Evolutionary conservation across 139 green algal genomes (phyloP).

Genomic region (Picocystis salinarum): DNA sequence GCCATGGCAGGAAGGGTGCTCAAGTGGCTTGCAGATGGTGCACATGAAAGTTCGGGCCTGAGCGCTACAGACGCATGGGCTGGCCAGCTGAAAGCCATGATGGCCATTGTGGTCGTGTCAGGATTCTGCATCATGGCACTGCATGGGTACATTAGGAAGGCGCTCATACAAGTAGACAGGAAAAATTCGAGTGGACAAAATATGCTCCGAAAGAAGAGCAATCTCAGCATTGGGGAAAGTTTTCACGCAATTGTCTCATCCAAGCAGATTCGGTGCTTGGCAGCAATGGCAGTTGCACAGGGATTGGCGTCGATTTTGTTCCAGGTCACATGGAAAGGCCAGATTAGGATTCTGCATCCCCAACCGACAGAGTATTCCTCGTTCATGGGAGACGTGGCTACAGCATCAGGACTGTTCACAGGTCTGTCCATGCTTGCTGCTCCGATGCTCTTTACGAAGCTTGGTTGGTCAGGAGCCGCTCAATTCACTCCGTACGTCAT

Average conservation of each 20-base stretch:
- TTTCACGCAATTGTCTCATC: conserved; percentile 32
- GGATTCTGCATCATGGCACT: neutral
- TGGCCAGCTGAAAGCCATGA: too few species aligned
- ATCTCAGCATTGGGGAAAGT: too few species aligned
- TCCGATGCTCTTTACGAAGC: conserved; percentile 54
- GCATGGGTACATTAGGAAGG: too few species aligned
- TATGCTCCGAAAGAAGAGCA: too few species aligned
- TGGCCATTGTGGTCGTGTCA: too few species aligned
- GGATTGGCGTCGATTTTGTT: conserved; percentile 18
- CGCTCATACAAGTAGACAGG: too few species aligned
- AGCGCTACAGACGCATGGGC: too few species aligned
- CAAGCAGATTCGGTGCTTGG: conserved; percentile 66
- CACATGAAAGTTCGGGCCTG: too few species aligned
- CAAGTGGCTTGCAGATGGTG: too few species aligned
- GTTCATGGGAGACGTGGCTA: conserved; percentile 69
- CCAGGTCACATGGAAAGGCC: conserved; percentile 80
- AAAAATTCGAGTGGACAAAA: neutral
- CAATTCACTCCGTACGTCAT: too few species aligned
- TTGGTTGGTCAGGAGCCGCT: too few species aligned
- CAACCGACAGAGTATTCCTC: conserved; percentile 57
- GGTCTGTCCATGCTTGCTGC: conserved; percentile 57
- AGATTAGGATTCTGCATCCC: conserved; percentile 65
- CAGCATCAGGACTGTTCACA: conserved; percentile 61
- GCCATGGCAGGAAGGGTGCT: conserved; percentile 40
- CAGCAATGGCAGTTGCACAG: conserved; percentile 69